phyloP scores from a whole-genome alignment of 192 early-diverging fungal genomes.

The Pecoramyces ruminantium region DNA sequence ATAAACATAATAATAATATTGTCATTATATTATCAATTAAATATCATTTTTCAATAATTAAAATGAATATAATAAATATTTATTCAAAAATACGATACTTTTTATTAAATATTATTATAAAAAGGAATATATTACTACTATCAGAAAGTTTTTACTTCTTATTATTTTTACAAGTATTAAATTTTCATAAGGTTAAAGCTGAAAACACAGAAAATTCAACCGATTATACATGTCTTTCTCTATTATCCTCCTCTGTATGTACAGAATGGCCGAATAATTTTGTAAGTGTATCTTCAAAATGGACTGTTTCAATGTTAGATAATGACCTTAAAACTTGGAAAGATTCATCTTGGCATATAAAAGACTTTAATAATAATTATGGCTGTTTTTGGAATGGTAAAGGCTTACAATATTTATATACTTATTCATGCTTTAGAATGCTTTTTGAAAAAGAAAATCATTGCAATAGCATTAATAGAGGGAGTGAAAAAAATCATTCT shows the following conservation, averaged over 20 bases:
- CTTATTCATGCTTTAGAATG: background rate
- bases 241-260: background rate
- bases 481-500: background rate
- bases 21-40: too few relatives aligned
- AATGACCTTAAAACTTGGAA: background rate
- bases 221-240: background rate
- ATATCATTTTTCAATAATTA: too few relatives aligned
- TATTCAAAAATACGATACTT: too few relatives aligned
- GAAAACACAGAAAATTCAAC: background rate
- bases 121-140: too few relatives aligned
- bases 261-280: background rate
- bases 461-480: background rate
- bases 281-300: background rate
- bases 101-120: too few relatives aligned
- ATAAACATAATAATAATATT: too few relatives aligned
- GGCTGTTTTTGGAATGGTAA: slow-evolving; percentile 1
- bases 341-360: slow-evolving; percentile 1
- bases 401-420: background rate
- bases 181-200: background rate
- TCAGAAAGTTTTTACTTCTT: background rate
- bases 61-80: too few relatives aligned
- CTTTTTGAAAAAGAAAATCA: background rate
- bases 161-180: background rate
- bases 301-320: slow-evolving; percentile 2
- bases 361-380: slow-evolving; percentile 1